These are phyloP conservation scores for Cornus suecica DNA, from an alignment of 148 eudicot species.

Conservation along the genomic window DNA sequence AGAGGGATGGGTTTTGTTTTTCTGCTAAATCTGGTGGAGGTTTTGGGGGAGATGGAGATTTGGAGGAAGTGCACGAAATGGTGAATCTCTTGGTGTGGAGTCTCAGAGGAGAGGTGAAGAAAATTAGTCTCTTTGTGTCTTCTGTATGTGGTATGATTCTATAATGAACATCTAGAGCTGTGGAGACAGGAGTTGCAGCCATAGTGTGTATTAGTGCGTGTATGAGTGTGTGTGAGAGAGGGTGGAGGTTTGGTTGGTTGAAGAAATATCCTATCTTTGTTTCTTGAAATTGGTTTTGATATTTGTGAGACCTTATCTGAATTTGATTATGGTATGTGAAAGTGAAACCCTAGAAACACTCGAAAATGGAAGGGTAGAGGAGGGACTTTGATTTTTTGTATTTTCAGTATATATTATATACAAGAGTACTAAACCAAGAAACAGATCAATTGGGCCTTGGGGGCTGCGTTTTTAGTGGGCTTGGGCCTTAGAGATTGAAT, in stretches of 20 bases:
- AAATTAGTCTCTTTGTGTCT: conserved; percentile 36
- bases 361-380: not conserved
- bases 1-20: conserved; percentile 55
- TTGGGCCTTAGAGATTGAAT: too few species aligned
- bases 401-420: too few species aligned
- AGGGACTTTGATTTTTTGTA: not conserved
- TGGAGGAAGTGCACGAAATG: conserved; percentile 39
- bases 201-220: too few species aligned
- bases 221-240: conserved; percentile 18
- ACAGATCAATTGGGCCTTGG: too few species aligned
- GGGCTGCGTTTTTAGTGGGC: too few species aligned
- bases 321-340: not conserved
- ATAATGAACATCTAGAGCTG: conserved; percentile 48
- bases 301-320: conserved; percentile 10
- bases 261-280: conserved; percentile 1
- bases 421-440: too few species aligned
- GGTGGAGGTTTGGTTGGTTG: not conserved
- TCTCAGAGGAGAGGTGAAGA: conserved; percentile 24
- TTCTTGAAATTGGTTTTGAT: not conserved
- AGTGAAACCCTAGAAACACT: not conserved
- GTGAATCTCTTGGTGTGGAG: conserved; percentile 30
- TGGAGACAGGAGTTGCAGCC: conserved; percentile 61
- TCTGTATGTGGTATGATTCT: conserved; percentile 28
- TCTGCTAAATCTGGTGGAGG: conserved; percentile 30
- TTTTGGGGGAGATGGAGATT: conserved; percentile 42